A percentile compares a stretch with the other conserved stretches of the same genome.
Conservation (phyloP, 2,329 filamentous ascomycete genomes). For the Claviceps digitariae region DNA sequence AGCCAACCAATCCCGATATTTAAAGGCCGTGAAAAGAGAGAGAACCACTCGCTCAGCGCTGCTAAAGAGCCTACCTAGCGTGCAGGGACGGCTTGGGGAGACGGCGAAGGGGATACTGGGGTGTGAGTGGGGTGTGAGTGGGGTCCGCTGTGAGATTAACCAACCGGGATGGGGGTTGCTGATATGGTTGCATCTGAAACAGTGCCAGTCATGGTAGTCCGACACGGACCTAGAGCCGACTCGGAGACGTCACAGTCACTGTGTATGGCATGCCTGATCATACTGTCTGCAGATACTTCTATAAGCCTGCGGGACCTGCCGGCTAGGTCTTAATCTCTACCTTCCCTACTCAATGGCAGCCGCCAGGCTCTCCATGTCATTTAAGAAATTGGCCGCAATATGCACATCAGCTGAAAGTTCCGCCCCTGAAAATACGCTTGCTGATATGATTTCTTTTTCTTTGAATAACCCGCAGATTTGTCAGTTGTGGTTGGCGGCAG, state of each 20-base stretch:
- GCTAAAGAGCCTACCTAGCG: not conserved
- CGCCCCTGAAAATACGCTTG: not conserved
- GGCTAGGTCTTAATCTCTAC: not conserved
- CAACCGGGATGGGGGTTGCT: slow-evolving; percentile 15
- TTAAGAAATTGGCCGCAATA: not conserved
- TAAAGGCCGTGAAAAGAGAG: not conserved
- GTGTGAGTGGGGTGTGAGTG: slow-evolving; percentile 22
- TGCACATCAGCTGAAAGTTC: not conserved
- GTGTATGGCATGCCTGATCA: not conserved
- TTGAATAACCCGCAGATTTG: not conserved
- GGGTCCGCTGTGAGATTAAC: slow-evolving; percentile 29
- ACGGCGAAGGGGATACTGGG: slow-evolving; percentile 13
- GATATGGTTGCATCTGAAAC: slow-evolving; percentile 16
- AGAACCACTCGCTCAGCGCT: not conserved
- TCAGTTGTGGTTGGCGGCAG: not conserved
- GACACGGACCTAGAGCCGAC: slow-evolving; percentile 2
- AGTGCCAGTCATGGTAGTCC: not conserved
- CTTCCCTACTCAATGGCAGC: not conserved
- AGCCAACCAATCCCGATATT: not conserved
- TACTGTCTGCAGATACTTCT: slow-evolving; percentile 1
- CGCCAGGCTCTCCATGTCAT: slow-evolving; percentile 3
- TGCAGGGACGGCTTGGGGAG: slow-evolving; percentile 5
- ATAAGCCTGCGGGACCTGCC: slow-evolving; percentile 3
- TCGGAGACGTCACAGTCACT: not conserved
- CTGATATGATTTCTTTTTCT: not conserved